These are phyloP conservation scores for Peniophora sp. DNA, from an alignment of 1,284 basidiomycete genomes.

Conservation along the genomic window DNA sequence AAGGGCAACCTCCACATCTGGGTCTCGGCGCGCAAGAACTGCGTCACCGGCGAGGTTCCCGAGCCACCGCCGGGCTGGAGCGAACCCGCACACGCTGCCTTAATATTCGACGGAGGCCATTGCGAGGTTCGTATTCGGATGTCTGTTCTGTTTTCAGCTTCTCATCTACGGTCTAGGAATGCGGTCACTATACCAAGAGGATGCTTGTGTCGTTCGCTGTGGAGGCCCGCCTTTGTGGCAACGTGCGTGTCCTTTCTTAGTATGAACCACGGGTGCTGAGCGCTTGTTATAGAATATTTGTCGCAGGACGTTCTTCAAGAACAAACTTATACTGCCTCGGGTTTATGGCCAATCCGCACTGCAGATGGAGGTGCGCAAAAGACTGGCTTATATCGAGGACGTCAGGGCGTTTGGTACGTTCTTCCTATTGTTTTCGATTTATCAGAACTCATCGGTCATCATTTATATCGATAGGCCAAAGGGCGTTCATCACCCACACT, in stretches of 20 bases:
- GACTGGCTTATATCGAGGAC: neutral
- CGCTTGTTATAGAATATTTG: neutral
- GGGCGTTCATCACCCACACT: too few species aligned
- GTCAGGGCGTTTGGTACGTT: neutral
- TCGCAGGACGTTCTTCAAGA: neutral
- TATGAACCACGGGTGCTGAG: neutral
- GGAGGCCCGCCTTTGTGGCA: conserved; percentile 32
- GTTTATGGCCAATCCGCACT: too few species aligned
- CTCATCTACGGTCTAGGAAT: conserved; percentile 10
- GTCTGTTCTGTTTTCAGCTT: neutral
- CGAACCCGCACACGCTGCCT: conserved; percentile 45
- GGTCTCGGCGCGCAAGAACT: conserved; percentile 33
- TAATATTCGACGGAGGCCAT: conserved; percentile 47
- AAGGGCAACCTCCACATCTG: conserved; percentile 39
- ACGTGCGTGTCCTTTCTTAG: conserved; percentile 22
- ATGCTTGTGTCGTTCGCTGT: conserved; percentile 38
- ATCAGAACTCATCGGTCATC: too few species aligned
- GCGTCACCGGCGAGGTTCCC: conserved; percentile 29
- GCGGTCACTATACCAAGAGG: conserved; percentile 18
- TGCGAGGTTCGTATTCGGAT: conserved; percentile 39
- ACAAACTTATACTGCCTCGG: too few species aligned
- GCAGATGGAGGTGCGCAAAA: neutral
- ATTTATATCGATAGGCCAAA: too few species aligned
- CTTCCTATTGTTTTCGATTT: too few species aligned
- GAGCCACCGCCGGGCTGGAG: conserved; percentile 32